These are phyloP conservation scores for Hygrophoropsis aurantiaca DNA, from an alignment of 768 basidiomycete genomes.

Conservation along the genomic window DNA sequence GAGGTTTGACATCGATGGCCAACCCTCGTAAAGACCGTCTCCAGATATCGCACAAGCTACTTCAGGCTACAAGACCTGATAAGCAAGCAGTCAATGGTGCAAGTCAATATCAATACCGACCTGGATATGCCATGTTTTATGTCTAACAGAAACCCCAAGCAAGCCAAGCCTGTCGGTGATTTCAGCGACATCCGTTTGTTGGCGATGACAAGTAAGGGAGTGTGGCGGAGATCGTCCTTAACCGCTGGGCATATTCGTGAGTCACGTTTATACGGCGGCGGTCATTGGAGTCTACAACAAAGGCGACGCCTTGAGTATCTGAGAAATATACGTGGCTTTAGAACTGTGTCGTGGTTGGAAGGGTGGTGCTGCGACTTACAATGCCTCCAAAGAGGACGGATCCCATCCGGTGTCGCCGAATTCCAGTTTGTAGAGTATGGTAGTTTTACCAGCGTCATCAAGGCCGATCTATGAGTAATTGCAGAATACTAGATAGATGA, in stretches of 20 bases:
- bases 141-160: slow-evolving; percentile 79
- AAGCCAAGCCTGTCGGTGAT: slow-evolving; percentile 99
- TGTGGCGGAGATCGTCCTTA: slow-evolving; percentile 98
- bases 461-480: slow-evolving; percentile 98
- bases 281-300: slow-evolving; percentile 99
- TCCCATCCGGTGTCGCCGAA: slow-evolving; percentile 99
- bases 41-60: slow-evolving; percentile 98
- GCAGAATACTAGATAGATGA: background rate
- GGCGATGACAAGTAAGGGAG: slow-evolving; percentile 96
- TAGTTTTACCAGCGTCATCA: slow-evolving; percentile 98
- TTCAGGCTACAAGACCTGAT: slow-evolving; percentile 38
- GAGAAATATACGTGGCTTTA: slow-evolving; percentile 81
- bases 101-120: slow-evolving; percentile 39
- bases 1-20: too few relatives aligned
- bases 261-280: slow-evolving; percentile 99
- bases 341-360: slow-evolving; percentile 15
- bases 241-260: slow-evolving; percentile 97
- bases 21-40: slow-evolving; percentile 98
- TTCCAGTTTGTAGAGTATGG: slow-evolving; percentile 99
- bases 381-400: slow-evolving; percentile 99
- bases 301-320: slow-evolving; percentile 99
- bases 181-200: slow-evolving; percentile 99
- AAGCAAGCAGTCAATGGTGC: background rate
- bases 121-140: slow-evolving; percentile 98
- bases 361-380: slow-evolving; percentile 59